These are phyloP conservation scores for Hypoxylon sp. DNA, from an alignment of 2,329 filamentous ascomycete genomes.

Conservation along the genomic window DNA sequence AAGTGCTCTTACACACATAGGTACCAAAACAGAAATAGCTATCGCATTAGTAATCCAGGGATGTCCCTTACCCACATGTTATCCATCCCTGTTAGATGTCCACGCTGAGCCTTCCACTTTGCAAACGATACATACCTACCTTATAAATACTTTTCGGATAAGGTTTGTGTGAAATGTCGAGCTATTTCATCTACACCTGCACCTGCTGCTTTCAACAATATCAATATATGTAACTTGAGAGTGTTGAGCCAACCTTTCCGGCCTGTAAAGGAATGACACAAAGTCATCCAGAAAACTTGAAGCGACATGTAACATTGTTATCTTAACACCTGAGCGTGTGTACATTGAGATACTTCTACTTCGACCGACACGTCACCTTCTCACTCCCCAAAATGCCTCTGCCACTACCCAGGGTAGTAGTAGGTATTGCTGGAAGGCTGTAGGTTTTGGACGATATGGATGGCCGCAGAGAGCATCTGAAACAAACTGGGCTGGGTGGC, in stretches of 20 bases:
- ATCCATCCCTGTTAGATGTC: neutral
- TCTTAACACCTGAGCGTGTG: constrained; percentile 8
- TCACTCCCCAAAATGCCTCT: neutral
- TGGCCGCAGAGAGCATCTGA: constrained; percentile 18
- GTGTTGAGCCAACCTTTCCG: constrained; percentile 1
- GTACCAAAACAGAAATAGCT: no score
- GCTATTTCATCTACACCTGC: neutral
- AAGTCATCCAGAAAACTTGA: neutral
- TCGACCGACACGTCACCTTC: constrained; percentile 8
- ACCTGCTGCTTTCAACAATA: neutral
- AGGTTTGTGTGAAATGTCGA: neutral
- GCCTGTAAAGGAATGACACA: constrained; percentile 27
- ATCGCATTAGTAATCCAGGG: no score
- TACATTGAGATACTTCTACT: neutral
- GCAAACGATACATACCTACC: no score
- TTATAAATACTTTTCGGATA: no score
- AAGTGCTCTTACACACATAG: neutral
- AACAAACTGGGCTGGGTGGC: constrained; percentile 15
- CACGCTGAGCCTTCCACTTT: neutral
- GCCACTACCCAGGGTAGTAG: neutral
- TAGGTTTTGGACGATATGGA: constrained; percentile 1
- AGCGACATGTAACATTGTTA: constrained; percentile 32
- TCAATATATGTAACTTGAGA: neutral
- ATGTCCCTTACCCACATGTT: no score
- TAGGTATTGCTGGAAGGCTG: constrained; percentile 3